Base-by-base conservation (phyloP, 2,329 filamentous ascomycete genomes). In the Pseudocercospora cruenta region DNA sequence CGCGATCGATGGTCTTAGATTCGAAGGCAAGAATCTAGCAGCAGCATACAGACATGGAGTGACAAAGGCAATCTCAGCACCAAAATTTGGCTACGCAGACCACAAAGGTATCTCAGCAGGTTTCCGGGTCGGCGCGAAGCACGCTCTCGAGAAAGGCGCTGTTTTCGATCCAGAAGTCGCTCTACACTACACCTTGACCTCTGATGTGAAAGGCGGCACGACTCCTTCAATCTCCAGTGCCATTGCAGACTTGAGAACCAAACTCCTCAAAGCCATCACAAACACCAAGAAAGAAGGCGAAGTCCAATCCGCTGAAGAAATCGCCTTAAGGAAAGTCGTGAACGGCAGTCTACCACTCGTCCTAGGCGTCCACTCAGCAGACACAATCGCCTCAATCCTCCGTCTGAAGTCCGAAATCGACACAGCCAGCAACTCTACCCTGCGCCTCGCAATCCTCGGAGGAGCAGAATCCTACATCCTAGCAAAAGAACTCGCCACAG, bases 391-490 rank as follows among this genome's bases (percentile, higher is more conserved):
- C 2, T 78, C 86, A 0, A 75, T 87, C 1, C 80, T 91, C n/a
- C 80, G 80, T 24, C 78, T 90, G 68, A 91, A 91, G 77, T 72
- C 76, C 3, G 81, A 83, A 2, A 80, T 90, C 8, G 87, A 90
- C 58, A 69, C 74, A 0, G 78, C 77, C 0, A 76, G 66, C 21
- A 12, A 21, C 19, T 28, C 28, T 16, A 55, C 69, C 7, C 80
- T 90, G 39, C 82, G 79, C n/a, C 65, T 91, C 8, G 82, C 85
- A 61, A 82, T 91, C 58, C 76, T 89, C 22, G 89, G 89, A 67
- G 89, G 84, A 47, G 87, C 88, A 4, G 89, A 91, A 76, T 83
- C 88, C 0, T 81, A 87, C 72, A 78, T 91, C 0, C 75, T 91
- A 0, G 88, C 88, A 0, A 69, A 80, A 1, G 84, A 87, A 63